Evolutionary conservation across 169 alveolate species (phyloP), one percentile per base, ranked within the genome.

Genomic region (Eimeria falciformis): DNA sequence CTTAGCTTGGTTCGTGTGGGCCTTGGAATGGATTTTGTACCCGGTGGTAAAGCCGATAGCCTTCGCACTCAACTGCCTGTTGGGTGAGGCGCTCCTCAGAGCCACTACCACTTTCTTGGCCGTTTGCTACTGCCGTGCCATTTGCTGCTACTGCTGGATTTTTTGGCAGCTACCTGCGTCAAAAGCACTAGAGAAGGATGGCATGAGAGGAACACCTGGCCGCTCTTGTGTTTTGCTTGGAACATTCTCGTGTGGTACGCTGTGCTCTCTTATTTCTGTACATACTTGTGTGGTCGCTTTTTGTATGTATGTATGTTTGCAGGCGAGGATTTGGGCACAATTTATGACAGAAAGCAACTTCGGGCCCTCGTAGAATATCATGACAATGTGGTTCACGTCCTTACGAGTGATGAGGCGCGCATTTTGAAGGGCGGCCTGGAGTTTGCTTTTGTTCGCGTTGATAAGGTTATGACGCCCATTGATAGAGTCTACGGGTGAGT

Each of bases 11-110:
- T 40, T 95, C 66, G 93, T 95, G 1, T 87, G 62, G 40, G 45
- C 85, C 29, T 58, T 93, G 14, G 94, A 89, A 86, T 68, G 95
- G 79, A 58, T 78, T 27, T 78, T 95, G 29, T 95, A 37, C 79
- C 95, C 95, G n/a, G 50, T 95, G 6, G 82, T 91, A 45, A 95
- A 94, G 69, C 96, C 96, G 17, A 93, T 95, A 18, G 85, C 96
- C 21, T 5, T 65, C 69, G 27, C 88, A 27, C 92, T 95, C 21
- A 95, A 95, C 58, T 92, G 91, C 25, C 66, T 68, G 40, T 94
- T 95, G 25, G 96, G 96, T 50, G 68, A 53, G 91, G 50, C 0
- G 66, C 66, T 55, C 27, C 66, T 55, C 27, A 11, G 37, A 18
- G 27, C 77, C 23, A 46, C 77, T 4, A 25, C 77, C 23, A 25